Evolutionary conservation across 495 filamentous ascomycete species (phyloP), one percentile per base, ranked within the genome.

Genomic region (Talaromyces borbonicus): DNA sequence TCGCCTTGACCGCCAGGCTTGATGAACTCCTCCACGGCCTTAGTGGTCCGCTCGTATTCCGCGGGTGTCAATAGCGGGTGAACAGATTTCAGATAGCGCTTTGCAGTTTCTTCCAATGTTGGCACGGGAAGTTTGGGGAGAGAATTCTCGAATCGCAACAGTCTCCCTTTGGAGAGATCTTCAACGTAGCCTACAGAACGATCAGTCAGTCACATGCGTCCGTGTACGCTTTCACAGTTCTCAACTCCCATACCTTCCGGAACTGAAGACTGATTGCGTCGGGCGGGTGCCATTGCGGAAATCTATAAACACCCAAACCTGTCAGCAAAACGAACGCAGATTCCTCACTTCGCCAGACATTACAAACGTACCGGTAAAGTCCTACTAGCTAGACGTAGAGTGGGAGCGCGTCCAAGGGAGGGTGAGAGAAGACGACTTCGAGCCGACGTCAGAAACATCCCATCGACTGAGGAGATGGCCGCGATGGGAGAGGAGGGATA

Each of bases 91-190:
- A 97, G 72, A 65, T 99, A 99, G 42, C 88, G 84, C 44, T 78
- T 75, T 45, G 84, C 75, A 5, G 93, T 97, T 72, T 99, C 93
- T 65, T 97, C 83, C 47, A 99, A 81, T 8, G 84, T 84, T 20
- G 93, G 93, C 8, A 97, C 88, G 8, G 92, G 93, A 16, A 99
- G 75, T 36, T 73, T 79, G 25, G 93, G 93, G 18, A 99, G 80
- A 19, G 90, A 96, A 29, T 97, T 87, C 67, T 99, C 88, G 66
- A 92, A 99, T 35, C 93, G 83, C 51, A 97, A 81, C 86, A 94
- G 95, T 15, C 81, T 75, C 51, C 90, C 88, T 65, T 93, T 95
- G 52, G 83, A 83, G 57, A 75, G 74, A 65, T 99, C 89, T 68
- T 97, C 93, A 56, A 73, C 82, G 73, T 97, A 97, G 46, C 87